Evolutionary conservation across 1,284 basidiomycete genomes (phyloP).

Genomic region (Cryptococcus jaspeensis): DNA sequence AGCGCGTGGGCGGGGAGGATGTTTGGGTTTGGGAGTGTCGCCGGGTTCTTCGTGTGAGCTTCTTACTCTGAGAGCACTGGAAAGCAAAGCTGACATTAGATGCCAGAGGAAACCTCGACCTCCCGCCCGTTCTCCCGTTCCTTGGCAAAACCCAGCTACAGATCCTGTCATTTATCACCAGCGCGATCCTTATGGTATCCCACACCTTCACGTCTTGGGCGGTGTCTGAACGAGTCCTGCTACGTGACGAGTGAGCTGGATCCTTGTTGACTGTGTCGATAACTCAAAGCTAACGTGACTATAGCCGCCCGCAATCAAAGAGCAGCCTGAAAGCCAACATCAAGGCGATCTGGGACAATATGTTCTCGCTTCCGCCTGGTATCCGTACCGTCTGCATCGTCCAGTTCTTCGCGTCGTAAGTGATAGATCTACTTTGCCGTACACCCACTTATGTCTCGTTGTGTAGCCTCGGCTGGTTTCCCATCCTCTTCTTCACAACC

Average conservation of each 20-base stretch:
- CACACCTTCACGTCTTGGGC: slow-evolving; percentile 61
- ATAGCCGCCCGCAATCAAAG: slow-evolving; percentile 45
- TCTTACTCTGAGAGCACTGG: not conserved
- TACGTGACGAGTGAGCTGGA: slow-evolving; percentile 54
- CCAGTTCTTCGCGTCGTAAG: slow-evolving; percentile 77
- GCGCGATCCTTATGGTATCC: slow-evolving; percentile 50
- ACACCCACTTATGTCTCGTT: not conserved
- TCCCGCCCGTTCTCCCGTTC: slow-evolving; percentile 61
- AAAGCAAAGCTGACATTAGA: not conserved
- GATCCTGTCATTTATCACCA: slow-evolving; percentile 60
- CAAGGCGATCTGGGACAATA: slow-evolving; percentile 63
- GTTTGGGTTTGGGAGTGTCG: slow-evolving; percentile 74
- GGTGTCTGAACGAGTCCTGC: slow-evolving; percentile 75
- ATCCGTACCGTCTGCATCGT: slow-evolving; percentile 74
- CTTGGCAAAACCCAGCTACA: slow-evolving; percentile 76
- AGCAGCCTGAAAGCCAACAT: slow-evolving; percentile 37
- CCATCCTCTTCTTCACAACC: slow-evolving; percentile 81
- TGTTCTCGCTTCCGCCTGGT: slow-evolving; percentile 65
- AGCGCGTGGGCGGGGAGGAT: slow-evolving; percentile 96
- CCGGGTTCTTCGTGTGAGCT: slow-evolving; percentile 80
- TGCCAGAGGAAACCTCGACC: slow-evolving; percentile 66
- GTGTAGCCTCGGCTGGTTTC: slow-evolving; percentile 81
- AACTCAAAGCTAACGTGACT: slow-evolving; percentile 1
- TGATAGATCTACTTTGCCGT: slow-evolving; percentile 21
- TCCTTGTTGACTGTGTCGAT: too few species aligned